Base-by-base conservation (phyloP, 768 basidiomycete species). In the Phlebiopsis flavidoalba region DNA sequence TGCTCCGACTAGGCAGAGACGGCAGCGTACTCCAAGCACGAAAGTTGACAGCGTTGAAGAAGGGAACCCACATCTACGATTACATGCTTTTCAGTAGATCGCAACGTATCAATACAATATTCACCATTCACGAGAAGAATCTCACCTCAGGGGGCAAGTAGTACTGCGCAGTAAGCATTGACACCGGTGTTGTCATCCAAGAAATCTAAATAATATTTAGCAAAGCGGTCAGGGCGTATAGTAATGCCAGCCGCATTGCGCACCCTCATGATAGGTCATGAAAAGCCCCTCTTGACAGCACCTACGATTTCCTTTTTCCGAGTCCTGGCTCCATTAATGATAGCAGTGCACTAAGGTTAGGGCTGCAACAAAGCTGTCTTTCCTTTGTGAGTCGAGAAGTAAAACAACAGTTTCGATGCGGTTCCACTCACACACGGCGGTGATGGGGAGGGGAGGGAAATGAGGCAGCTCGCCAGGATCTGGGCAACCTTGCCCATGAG, bases 11-110 rank as follows among this genome's bases (percentile, higher is more conserved):
- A 31, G 6, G 35, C 5, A 53, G 50, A 24, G 26, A 43, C 35
- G 26, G 26, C 6, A 31, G 76, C 88, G 67, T 68, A 92, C 91
- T 21, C 91, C 91, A 12, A 91, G 77, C 21, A 83, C 71, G 70
- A 95, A 93, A 70, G 86, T n/a, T 84, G 46, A 95, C 76, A 37
- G 81, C 66, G 71, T 87, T 93, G 81, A 95, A 94, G 77, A 90
- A 95, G 8, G 89, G 89, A 0, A 90, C 89, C 92, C 93, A 93
- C 48, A 93, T 79, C 88, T 91, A 56, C 15, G 19, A n/a, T n/a
- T 12, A 22, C 6, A 31, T 57, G 21, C 53, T 8, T 49, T 31
- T 55, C n/a, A n/a, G n/a, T n/a, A n/a, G n/a, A n/a, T n/a, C n/a
- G n/a, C n/a, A n/a, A n/a, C n/a, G n/a, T n/a, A 43, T 53, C 14